Base-by-base conservation (phyloP, 139 green algal genomes). In the Pseudopediastrum boryanum region DNA sequence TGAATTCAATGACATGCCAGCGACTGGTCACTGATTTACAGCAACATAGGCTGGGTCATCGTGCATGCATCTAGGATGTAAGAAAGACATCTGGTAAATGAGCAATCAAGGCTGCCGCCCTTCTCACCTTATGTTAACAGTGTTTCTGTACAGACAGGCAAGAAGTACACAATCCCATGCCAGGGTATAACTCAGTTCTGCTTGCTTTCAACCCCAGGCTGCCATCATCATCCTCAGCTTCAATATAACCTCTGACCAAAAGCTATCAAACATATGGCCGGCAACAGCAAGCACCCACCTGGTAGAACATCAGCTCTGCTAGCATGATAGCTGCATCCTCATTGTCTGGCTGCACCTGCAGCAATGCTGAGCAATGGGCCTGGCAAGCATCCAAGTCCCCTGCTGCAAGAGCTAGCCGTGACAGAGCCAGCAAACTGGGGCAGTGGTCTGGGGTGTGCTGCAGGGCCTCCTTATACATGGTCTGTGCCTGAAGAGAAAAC, bases 281-380 rank as follows among this genome's bases (percentile, higher is more conserved):
- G 16, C 48, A 58, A 27, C 48, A 58, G 16, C 41, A 29, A 4
- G 7, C 44, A 42, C 74, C 36, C 21, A 89, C 88, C 85, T 92
- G 86, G 62, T 92, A 85, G 67, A 90, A 88, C 87, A 94, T 93
- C 48, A 94, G 80, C 86, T 96, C 91, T n/a, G 90, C 91, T 71
- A 96, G 81, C 87, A 96, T 93, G 78, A 93, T 85, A 35, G 73
- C 77, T 2, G 88, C 92, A 77, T 94, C 88, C 65, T 92, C 87
- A 76, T 94, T 88, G 69, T 91, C 84, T 21, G 90, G 86, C 56
- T 96, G 83, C 6, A 78, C 39, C 54, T 90, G 83, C 65, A 96
- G 87, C 46, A 96, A 80, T 19, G 64, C 52, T 35, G 83, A 73
- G 66, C 89, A 94, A 69, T 91, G 82, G 42, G 56, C 33, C 77